A percentile compares a stretch with the other conserved stretches of the same genome.
These are phyloP conservation scores for Lasiosphaeria ovina DNA, from an alignment of 495 filamentous ascomycete genomes.

Conservation along the genomic window DNA sequence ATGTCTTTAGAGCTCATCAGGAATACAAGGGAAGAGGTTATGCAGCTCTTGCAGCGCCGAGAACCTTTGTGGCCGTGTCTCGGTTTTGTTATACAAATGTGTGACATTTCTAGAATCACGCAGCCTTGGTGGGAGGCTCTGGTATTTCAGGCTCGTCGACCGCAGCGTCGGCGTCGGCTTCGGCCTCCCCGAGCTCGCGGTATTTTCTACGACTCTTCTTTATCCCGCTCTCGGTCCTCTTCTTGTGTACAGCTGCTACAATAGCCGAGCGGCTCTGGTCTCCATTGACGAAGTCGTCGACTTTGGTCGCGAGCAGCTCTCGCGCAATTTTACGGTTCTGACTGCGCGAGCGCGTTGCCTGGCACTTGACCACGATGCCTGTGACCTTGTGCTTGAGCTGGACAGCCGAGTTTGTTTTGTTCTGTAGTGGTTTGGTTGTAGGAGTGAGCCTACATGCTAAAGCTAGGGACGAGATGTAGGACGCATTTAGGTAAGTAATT, in stretches of 20 bases:
- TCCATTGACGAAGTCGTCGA: constrained; percentile 64
- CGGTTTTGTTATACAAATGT: not conserved
- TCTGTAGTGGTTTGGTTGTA: constrained; percentile 49
- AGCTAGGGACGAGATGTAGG: not conserved
- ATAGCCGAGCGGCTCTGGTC: constrained; percentile 43
- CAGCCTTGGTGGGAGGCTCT: not conserved
- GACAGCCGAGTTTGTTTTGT: constrained; percentile 95
- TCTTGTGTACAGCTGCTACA: constrained; percentile 42
- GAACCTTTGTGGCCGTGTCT: too few species aligned
- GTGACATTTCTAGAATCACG: not conserved
- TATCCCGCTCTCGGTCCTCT: constrained; percentile 47
- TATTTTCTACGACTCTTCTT: constrained; percentile 53
- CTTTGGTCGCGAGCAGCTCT: constrained; percentile 66
- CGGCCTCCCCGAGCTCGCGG: constrained; percentile 32
- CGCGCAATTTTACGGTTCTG: constrained; percentile 91
- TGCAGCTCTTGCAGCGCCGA: constrained; percentile 3
- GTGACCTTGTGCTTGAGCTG: constrained; percentile 89
- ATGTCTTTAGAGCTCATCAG: constrained; percentile 16
- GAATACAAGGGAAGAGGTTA: constrained; percentile 18
- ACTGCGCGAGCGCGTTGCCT: constrained; percentile 79
- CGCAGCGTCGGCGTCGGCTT: not conserved
- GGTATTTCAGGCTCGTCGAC: not conserved
- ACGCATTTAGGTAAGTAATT: not conserved
- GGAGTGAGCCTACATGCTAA: constrained; percentile 19
- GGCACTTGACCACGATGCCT: constrained; percentile 86